Evolutionary conservation across 345 rosid genomes (phyloP).

Genomic region (Litchi chinensis): DNA sequence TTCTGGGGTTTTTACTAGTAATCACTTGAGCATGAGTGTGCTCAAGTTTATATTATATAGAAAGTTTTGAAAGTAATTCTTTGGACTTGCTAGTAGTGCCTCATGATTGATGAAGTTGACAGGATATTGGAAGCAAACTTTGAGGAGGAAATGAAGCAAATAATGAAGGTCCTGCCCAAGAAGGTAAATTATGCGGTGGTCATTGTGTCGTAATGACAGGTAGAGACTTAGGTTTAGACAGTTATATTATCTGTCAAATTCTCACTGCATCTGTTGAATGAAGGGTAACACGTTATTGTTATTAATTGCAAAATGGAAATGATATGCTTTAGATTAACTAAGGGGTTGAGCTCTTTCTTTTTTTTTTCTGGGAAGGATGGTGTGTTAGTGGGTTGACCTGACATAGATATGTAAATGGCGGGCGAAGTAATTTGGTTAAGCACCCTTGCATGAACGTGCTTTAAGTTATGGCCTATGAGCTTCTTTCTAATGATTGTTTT

Average conservation of each 20-base stretch:
- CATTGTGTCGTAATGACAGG: neutral
- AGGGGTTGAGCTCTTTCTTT: neutral
- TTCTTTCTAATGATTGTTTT: neutral
- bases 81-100: conserved; percentile 55
- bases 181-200: conserved; percentile 49
- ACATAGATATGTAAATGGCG: neutral
- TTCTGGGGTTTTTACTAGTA: neutral
- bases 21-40: neutral
- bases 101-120: conserved; percentile 94
- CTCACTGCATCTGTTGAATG: neutral
- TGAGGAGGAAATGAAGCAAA: conserved; percentile 66
- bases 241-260: neutral
- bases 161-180: conserved; percentile 86
- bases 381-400: neutral
- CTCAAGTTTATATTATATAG: neutral
- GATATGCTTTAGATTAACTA: neutral
- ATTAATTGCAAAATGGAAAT: neutral
- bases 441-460: neutral
- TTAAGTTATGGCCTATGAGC: neutral
- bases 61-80: neutral
- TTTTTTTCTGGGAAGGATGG: neutral
- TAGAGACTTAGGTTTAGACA: neutral
- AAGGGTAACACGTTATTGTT: neutral
- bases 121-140: conserved; percentile 95
- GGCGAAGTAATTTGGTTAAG: neutral